Conservation (phyloP, 345 rosid genomes). For the Pugionium dolabratum region DNA sequence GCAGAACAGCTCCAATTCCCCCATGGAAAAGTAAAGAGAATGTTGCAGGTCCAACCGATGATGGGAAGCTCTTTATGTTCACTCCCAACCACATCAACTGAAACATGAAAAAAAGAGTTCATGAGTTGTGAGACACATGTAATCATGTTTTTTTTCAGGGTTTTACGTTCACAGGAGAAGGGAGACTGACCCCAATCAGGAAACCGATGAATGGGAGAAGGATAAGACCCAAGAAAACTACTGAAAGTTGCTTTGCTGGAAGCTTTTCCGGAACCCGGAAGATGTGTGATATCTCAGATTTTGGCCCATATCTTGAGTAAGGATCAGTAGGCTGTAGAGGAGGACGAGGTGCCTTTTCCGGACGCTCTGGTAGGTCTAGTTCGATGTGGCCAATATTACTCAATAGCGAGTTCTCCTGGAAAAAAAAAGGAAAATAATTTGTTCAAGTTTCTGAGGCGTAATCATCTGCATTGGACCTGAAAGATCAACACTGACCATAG, state of each 20-base stretch:
- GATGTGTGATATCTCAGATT: constrained; percentile 84
- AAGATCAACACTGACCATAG: constrained; percentile 63
- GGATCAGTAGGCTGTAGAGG: constrained; percentile 64
- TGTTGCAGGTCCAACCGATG: constrained; percentile 59
- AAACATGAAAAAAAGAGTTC: constrained; percentile 6
- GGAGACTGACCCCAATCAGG: constrained; percentile 75
- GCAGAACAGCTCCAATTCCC: constrained; percentile 80
- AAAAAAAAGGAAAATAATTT: constrained; percentile 3
- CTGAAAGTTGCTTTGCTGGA: constrained; percentile 78
- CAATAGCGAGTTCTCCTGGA: constrained; percentile 85
- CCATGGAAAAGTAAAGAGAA: constrained; percentile 76
- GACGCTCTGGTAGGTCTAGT: constrained; percentile 87
- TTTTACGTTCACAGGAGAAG: constrained; percentile 7
- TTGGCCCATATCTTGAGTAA: constrained; percentile 72
- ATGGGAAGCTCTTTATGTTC: constrained; percentile 86
- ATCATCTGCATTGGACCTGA: constrained; percentile 8
- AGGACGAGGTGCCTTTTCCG: constrained; percentile 82
- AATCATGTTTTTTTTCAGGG: background rate
- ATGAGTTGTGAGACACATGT: constrained; percentile 1
- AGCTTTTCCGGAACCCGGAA: constrained; percentile 88
- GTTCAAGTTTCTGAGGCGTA: background rate
- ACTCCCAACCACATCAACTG: constrained; percentile 75
- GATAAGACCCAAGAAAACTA: constrained; percentile 77
- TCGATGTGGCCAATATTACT: constrained; percentile 68
- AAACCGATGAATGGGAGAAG: constrained; percentile 77